phyloP scores from a whole-genome alignment of 805 yeast species.

The Nakazawaea wickerhamii region DNA sequence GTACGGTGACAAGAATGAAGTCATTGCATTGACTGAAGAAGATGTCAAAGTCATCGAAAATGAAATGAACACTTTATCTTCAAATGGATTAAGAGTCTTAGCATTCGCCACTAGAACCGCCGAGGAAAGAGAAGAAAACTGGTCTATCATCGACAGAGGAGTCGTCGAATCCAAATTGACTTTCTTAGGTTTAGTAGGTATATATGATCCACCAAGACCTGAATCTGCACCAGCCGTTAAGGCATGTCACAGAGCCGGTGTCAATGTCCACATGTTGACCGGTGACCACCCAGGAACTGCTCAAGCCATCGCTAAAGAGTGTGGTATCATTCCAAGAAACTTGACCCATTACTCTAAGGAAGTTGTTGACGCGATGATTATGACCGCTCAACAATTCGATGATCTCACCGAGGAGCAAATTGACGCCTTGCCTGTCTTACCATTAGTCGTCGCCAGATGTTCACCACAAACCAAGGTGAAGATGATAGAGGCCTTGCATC shows the following conservation, averaged over 20 bases:
- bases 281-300: conserved; percentile 83
- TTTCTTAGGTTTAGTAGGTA: conserved; percentile 68
- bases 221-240: conserved; percentile 64
- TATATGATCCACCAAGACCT: conserved; percentile 73
- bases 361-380: conserved; percentile 59
- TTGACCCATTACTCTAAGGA: conserved; percentile 48
- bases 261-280: conserved; percentile 75
- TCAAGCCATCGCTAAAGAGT: conserved; percentile 73
- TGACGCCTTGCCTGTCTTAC: conserved; percentile 60
- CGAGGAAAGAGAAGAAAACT: conserved; percentile 21
- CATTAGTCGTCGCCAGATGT: conserved; percentile 76
- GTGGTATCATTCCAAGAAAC: conserved; percentile 66
- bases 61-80: conserved; percentile 54
- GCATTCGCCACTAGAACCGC: conserved; percentile 54
- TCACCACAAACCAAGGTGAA: conserved; percentile 80
- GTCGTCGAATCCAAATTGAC: conserved; percentile 47
- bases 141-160: conserved; percentile 32
- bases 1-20: conserved; percentile 32
- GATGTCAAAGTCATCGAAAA: conserved; percentile 39
- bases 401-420: conserved; percentile 53
- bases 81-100: conserved; percentile 66
- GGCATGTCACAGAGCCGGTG: conserved; percentile 67
- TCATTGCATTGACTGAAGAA: conserved; percentile 32
- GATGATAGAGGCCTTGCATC: conserved; percentile 73
- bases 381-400: conserved; percentile 74